A percentile compares a stretch with the other conserved stretches of the same genome.
Conservation (phyloP, 805 yeast genomes). For the Peterozyma xylosa region DNA sequence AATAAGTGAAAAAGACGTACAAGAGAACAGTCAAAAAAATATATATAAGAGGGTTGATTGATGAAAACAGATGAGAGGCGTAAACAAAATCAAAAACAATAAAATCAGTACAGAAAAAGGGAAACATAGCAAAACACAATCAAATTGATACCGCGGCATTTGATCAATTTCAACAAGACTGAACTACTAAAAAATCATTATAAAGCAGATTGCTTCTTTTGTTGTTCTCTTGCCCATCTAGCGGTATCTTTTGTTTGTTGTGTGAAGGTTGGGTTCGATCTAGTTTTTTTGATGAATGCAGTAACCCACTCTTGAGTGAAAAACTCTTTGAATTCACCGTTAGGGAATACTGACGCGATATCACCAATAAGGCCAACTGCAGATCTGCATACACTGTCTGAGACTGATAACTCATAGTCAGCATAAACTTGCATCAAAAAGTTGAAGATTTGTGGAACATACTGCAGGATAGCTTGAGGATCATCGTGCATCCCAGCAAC, state of each 20-base stretch:
- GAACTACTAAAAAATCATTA: neutral
- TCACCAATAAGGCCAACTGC: slow-evolving; percentile 92
- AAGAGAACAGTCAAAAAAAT: neutral
- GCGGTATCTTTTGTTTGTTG: slow-evolving; percentile 83
- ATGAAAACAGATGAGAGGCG: neutral
- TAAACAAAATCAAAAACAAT: neutral
- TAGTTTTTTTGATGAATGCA: slow-evolving; percentile 65
- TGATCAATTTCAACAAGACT: neutral
- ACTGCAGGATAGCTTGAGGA: slow-evolving; percentile 60
- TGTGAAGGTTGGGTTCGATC: slow-evolving; percentile 53
- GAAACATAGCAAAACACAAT: neutral
- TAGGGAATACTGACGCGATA: slow-evolving; percentile 77
- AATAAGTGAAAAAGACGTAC: neutral
- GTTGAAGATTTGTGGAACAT: slow-evolving; percentile 60
- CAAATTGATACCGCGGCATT: too few relatives aligned
- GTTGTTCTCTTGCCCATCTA: slow-evolving; percentile 94
- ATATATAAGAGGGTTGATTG: slow-evolving; percentile 4
- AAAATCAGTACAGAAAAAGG: neutral
- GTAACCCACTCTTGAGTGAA: slow-evolving; percentile 75
- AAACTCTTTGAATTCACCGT: slow-evolving; percentile 61
- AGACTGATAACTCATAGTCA: slow-evolving; percentile 52
- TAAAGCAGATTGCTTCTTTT: slow-evolving; percentile 24
- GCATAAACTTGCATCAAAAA: slow-evolving; percentile 54
- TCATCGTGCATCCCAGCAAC: slow-evolving; percentile 78
- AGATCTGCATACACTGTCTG: slow-evolving; percentile 71